Conservation (phyloP, 2,329 filamentous ascomycete species). For the Exutisphaerella laricina region DNA sequence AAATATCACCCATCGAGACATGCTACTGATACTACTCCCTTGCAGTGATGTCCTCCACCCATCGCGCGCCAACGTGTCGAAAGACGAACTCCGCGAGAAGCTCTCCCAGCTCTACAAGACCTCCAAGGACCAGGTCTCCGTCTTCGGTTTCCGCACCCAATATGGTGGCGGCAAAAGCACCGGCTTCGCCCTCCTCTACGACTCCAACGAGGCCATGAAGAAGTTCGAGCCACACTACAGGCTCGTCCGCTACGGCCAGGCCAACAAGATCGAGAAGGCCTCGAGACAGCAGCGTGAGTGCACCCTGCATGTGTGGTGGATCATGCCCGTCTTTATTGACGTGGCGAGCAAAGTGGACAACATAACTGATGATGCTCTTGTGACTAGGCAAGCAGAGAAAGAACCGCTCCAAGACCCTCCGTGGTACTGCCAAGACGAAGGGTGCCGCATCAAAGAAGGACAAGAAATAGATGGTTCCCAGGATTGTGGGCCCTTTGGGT, state of each 20-base stretch:
- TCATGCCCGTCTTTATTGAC: slow-evolving; percentile 3
- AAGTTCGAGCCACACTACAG: slow-evolving; percentile 99
- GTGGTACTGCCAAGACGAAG: slow-evolving; percentile 98
- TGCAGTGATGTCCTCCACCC: slow-evolving; percentile 98
- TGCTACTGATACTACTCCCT: slow-evolving; percentile 19
- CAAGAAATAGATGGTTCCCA: slow-evolving; percentile 51
- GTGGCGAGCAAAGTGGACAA: neutral
- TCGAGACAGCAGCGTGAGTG: slow-evolving; percentile 98
- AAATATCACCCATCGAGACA: slow-evolving; percentile 5
- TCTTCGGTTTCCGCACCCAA: slow-evolving; percentile 98
- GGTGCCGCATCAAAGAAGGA: slow-evolving; percentile 85
- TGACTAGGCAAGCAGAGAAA: slow-evolving; percentile 97
- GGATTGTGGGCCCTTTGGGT: slow-evolving; percentile 14
- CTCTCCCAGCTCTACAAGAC: slow-evolving; percentile 96
- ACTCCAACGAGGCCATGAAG: slow-evolving; percentile 97
- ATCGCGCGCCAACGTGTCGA: slow-evolving; percentile 96
- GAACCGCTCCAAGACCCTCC: slow-evolving; percentile 99
- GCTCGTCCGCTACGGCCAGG: slow-evolving; percentile 86
- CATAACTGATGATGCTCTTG: slow-evolving; percentile 18
- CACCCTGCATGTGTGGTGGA: slow-evolving; percentile 16
- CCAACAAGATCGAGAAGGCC: slow-evolving; percentile 92
- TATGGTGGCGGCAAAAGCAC: slow-evolving; percentile 99
- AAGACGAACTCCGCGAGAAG: slow-evolving; percentile 96
- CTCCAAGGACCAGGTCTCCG: slow-evolving; percentile 93
- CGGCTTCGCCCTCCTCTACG: slow-evolving; percentile 97